These are phyloP conservation scores for Kingdonia uniflora DNA, from an alignment of 164 flowering plant genomes.

Conservation along the genomic window DNA sequence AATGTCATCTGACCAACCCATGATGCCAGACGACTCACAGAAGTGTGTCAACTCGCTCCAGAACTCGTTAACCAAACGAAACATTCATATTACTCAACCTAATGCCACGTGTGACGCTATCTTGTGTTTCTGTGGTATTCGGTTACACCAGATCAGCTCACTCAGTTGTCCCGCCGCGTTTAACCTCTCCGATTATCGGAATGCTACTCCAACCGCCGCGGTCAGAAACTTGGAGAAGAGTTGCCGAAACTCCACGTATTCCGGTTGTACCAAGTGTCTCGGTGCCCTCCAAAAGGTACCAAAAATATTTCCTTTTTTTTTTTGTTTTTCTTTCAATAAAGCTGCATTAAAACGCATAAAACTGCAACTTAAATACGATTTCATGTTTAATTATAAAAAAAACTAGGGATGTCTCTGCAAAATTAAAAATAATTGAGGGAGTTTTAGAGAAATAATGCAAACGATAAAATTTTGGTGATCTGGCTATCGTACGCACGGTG, in stretches of 20 bases:
- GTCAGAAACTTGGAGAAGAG: constrained; percentile 60
- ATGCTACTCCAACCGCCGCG: constrained; percentile 83
- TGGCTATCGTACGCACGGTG: no score
- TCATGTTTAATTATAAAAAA: no score
- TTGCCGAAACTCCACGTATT: constrained; percentile 75
- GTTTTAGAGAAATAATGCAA: no score
- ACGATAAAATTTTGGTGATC: no score
- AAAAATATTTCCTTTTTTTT: no score
- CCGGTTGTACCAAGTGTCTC: constrained; percentile 91
- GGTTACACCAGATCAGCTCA: constrained; percentile 85
- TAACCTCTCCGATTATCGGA: constrained; percentile 34
- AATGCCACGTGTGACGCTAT: constrained; percentile 82
- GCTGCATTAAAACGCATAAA: no score
- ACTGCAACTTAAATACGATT: no score
- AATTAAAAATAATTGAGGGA: no score
- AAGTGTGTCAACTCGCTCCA: constrained; percentile 85
- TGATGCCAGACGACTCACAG: constrained; percentile 98
- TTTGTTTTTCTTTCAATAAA: no score
- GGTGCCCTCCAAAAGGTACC: constrained; percentile 80
- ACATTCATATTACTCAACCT: constrained; percentile 70
- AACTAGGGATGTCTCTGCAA: no score
- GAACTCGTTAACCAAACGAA: constrained; percentile 47
- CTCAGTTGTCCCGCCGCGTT: constrained; percentile 89
- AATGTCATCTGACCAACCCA: constrained; percentile 43
- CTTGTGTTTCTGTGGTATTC: constrained; percentile 91